Evolutionary conservation across 768 basidiomycete species (phyloP), one percentile per base, ranked within the genome.

Genomic region (Hirschioporus abietinus): DNA sequence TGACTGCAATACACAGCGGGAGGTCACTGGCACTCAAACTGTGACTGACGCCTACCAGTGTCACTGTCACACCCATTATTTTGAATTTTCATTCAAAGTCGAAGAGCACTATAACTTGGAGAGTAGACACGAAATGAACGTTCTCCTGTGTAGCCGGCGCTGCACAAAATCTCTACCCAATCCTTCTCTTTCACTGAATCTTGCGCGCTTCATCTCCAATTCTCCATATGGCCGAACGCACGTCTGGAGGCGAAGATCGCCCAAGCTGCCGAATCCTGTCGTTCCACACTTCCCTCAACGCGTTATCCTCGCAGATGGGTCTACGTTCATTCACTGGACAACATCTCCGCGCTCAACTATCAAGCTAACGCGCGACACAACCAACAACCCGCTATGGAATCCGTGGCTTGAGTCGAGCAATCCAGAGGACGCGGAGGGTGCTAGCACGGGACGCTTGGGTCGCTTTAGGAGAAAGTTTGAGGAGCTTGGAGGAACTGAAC

Each of bases 331-430:
- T 5, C 92, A 95, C 71, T 91, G 90, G 85, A 93, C 91, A 15
- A 96, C 95, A 0, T 93, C 94, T 0, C 95, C 95, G 0, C 88
- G 88, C 7, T 88, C 90, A 3, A 76, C 85, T 42, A 84, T 93
- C 60, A 85, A 88, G 42, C 81, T 96, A 61, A 92, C 94, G 23
- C 87, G 94, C 58, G 95, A 96, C 72, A 88, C 92, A 63, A 92
- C 91, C 18, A 97, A 95, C 75, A 89, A 95, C 72, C 92, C 95
- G 1, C 76, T 93, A 7, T 97, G 91, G 90, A 91, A 92, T 1
- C 84, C 85, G 2, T 78, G 80, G 0, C 74, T 88, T 61, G 74
- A 70, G 58, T 76, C 79, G 42, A 74, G 76, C 66, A 72, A 75
- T 35, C 78, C 76, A 66, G 74, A 79, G 63, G 88, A 88, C 70